Percentiles rank a stretch among this genome's conserved stretches.
phyloP scores from a whole-genome alignment of 371 early-diverging fungal species.

The Blakeslea trispora region DNA sequence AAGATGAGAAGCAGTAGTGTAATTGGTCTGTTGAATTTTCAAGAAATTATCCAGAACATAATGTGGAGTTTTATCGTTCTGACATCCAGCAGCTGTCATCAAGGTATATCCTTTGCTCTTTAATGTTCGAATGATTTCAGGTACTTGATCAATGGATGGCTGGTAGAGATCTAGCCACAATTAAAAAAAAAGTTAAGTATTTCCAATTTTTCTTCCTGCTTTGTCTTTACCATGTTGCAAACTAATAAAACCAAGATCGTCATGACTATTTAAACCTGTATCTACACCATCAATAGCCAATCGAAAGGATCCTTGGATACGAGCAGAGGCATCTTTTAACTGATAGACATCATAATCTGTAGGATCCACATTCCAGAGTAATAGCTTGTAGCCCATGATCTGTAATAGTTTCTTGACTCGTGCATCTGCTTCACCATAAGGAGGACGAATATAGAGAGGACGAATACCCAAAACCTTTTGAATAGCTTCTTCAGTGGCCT shows the following conservation, averaged over 20 bases:
- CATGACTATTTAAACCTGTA: slow-evolving; percentile 31
- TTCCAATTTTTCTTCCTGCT: too few relatives aligned
- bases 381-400: slow-evolving; percentile 46
- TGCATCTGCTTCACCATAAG: slow-evolving; percentile 54
- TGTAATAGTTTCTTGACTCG: slow-evolving; percentile 51
- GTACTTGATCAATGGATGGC: slow-evolving; percentile 43
- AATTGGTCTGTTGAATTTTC: too few relatives aligned
- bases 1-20: too few relatives aligned
- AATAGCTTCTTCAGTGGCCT: slow-evolving; percentile 50
- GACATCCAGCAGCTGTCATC: slow-evolving; percentile 43
- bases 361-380: slow-evolving; percentile 59
- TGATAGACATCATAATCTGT: slow-evolving; percentile 39
- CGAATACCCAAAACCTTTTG: slow-evolving; percentile 48
- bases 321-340: slow-evolving; percentile 16
- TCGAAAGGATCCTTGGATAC: slow-evolving; percentile 27
- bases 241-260: slow-evolving; percentile 42
- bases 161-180: slow-evolving; percentile 13
- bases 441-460: slow-evolving; percentile 62
- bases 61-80: slow-evolving; percentile 39
- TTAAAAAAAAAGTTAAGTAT: background rate
- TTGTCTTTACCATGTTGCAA: slow-evolving; percentile 38
- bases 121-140: slow-evolving; percentile 33
- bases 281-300: slow-evolving; percentile 18
- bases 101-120: slow-evolving; percentile 29
- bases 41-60: too few relatives aligned